Percentiles rank a stretch among this genome's conserved stretches.
Evolutionary conservation across 2,329 filamentous ascomycete species (phyloP).

Genomic region (Blastomyces parvus): DNA sequence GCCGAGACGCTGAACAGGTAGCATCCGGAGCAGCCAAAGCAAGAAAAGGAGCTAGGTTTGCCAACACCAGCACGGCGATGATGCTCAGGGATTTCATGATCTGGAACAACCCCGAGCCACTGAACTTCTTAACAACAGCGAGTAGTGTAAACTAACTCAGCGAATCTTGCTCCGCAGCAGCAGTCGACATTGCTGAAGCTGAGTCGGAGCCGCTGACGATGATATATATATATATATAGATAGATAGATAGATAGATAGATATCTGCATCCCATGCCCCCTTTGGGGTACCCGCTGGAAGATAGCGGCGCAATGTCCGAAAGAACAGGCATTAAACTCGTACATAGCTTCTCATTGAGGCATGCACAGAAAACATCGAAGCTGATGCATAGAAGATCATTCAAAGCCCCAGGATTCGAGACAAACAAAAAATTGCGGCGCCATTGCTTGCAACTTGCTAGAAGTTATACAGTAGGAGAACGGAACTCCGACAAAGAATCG

Average conservation of each 20-base stretch:
- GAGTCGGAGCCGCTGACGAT: neutral
- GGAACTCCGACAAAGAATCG: neutral
- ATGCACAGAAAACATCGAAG: neutral
- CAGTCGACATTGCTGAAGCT: neutral
- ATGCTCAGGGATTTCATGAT: neutral
- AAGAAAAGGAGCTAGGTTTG: neutral
- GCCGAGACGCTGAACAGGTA: conserved; percentile 5
- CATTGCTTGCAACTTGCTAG: neutral
- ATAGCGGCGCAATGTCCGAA: neutral
- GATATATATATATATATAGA: neutral
- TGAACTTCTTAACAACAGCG: neutral
- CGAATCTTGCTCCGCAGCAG: neutral
- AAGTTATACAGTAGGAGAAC: neutral
- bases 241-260: neutral
- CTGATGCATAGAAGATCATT: neutral
- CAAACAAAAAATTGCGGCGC: neutral
- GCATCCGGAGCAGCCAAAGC: neutral
- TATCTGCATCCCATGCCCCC: neutral
- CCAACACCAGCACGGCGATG: neutral
- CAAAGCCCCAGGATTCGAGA: neutral
- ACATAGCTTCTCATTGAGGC: neutral
- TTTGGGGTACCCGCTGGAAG: neutral
- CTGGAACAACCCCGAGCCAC: neutral
- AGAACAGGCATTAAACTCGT: neutral
- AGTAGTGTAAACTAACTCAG: neutral